These are phyloP conservation scores for Raddia distichophylla DNA, from an alignment of 176 grass and related monocot genomes.

Conservation along the genomic window DNA sequence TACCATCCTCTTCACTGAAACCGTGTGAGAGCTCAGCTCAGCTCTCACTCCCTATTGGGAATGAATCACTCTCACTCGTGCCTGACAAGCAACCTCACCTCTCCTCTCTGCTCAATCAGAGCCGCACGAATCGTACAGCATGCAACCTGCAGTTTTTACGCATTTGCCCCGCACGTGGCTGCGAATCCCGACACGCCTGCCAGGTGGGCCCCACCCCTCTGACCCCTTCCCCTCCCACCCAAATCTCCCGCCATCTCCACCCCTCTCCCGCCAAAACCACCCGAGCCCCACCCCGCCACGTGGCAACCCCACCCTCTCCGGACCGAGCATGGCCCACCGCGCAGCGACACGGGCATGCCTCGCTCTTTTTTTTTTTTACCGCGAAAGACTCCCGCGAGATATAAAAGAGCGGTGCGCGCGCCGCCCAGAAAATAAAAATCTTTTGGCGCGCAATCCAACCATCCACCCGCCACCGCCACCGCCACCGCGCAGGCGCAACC, in stretches of 20 bases:
- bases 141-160: neutral
- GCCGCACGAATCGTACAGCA: no score
- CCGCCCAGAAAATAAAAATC: neutral
- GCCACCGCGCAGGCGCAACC: slow-evolving; percentile 15
- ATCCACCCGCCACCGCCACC: neutral
- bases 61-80: no score
- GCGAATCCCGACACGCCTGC: slow-evolving; percentile 37
- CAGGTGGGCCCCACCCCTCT: neutral
- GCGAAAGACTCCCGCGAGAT: slow-evolving; percentile 25
- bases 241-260: slow-evolving; percentile 51
- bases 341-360: neutral
- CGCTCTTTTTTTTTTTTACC: slow-evolving; percentile 12
- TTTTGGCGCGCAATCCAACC: slow-evolving; percentile 49
- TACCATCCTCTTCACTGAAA: no score
- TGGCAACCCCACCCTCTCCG: neutral
- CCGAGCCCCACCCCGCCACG: neutral
- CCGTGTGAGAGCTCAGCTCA: no score
- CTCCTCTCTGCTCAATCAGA: no score
- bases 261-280: slow-evolving; percentile 57
- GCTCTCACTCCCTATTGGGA: no score
- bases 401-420: slow-evolving; percentile 13
- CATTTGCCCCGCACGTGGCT: slow-evolving; percentile 32
- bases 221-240: slow-evolving; percentile 2
- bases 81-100: no score
- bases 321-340: slow-evolving; percentile 6